Percentiles rank a stretch among this genome's conserved stretches.
Conservation (phyloP, 106 monocot genomes). For the Dendrobium catenatum region DNA sequence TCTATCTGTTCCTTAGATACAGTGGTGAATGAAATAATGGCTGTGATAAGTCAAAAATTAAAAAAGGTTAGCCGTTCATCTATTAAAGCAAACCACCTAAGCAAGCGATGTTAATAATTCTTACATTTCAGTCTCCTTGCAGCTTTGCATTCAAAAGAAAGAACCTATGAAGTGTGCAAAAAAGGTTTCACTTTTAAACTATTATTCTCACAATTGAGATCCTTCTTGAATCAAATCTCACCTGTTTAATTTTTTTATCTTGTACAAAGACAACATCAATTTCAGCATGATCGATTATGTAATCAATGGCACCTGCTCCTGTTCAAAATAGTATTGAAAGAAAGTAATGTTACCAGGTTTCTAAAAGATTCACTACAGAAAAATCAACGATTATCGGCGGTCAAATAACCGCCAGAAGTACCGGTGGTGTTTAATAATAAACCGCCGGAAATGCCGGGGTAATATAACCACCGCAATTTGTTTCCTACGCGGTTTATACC, state of each 20-base stretch:
- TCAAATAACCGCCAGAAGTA: no score
- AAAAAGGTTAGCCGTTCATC: neutral
- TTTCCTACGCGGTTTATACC: no score
- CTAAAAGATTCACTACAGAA: neutral
- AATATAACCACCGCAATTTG: no score
- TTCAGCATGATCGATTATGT: conserved; percentile 86
- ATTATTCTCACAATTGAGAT: neutral
- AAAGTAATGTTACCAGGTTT: neutral
- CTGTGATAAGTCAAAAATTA: conserved; percentile 25
- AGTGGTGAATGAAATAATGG: conserved; percentile 52
- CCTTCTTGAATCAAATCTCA: conserved; percentile 14
- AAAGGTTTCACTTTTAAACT: neutral
- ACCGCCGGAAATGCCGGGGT: no score
- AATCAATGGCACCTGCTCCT: conserved; percentile 80
- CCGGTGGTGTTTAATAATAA: no score
- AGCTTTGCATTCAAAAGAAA: conserved; percentile 39
- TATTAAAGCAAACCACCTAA: neutral
- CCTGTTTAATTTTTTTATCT: conserved; percentile 83
- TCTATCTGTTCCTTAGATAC: conserved; percentile 35
- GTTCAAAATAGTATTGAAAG: conserved; percentile 1
- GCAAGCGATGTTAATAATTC: neutral
- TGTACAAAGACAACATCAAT: conserved; percentile 77
- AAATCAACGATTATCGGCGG: no score
- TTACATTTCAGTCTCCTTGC: conserved; percentile 49
- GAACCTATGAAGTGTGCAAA: conserved; percentile 32